Evolutionary conservation across 2,329 filamentous ascomycete species (phyloP).

Genomic region (Aspergillus tamarii): DNA sequence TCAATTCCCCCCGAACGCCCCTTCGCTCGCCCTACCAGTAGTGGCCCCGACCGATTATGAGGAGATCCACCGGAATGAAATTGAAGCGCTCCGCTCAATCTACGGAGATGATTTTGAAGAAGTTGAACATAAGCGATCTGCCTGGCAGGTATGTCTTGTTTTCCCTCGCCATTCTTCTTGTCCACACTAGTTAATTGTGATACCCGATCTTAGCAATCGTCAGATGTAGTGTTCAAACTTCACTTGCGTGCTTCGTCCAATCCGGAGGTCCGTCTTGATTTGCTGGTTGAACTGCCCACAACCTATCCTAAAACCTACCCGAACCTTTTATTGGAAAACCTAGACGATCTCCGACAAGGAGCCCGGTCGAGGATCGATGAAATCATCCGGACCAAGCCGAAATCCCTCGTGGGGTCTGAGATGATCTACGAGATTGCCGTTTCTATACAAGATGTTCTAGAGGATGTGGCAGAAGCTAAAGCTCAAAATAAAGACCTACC

Average conservation of each 20-base stretch:
- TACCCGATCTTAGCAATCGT: conserved; percentile 64
- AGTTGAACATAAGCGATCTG: conserved; percentile 68
- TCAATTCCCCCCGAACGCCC: conserved; percentile 28
- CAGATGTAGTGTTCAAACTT: conserved; percentile 78
- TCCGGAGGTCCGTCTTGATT: conserved; percentile 68
- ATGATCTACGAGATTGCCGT: conserved; percentile 67
- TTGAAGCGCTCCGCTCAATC: conserved; percentile 82
- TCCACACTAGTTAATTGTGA: conserved; percentile 3
- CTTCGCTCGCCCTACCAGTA: conserved; percentile 35
- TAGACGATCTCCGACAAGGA: conserved; percentile 67
- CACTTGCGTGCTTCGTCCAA: conserved; percentile 74
- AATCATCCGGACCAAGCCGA: conserved; percentile 70
- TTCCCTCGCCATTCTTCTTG: conserved; percentile 13
- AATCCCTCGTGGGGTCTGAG: conserved; percentile 64
- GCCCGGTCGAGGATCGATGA: conserved; percentile 72
- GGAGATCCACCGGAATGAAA: conserved; percentile 84
- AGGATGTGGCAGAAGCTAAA: conserved; percentile 80
- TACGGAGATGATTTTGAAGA: conserved; percentile 86
- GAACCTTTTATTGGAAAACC: conserved; percentile 68
- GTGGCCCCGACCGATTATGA: conserved; percentile 66
- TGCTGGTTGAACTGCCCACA: conserved; percentile 81
- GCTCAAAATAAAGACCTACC: conserved; percentile 76
- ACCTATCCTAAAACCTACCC: conserved; percentile 89
- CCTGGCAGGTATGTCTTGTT: conserved; percentile 74
- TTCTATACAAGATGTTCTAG: conserved; percentile 70